Base-by-base conservation (phyloP, 352 stramenopile species). In the Globisporangium rhizosaccharum region DNA sequence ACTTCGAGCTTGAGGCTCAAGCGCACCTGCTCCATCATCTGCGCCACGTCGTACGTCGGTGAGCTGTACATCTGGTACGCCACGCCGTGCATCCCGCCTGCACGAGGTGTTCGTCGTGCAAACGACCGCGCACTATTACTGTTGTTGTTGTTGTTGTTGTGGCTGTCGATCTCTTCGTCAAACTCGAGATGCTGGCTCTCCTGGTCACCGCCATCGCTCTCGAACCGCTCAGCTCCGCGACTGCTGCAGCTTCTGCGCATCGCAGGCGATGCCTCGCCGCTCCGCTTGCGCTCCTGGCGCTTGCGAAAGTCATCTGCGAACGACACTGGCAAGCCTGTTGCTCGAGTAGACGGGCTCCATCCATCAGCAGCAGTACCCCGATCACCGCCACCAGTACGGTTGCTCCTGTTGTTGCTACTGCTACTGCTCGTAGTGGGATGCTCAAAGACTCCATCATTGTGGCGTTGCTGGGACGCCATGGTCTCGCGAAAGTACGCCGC, bases 21-120 rank as follows among this genome's bases (percentile, higher is more conserved):
- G 6, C 82, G 79, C 18, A 94, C 72, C 60, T 90, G 82, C 62
- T 94, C 84, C 78, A 92, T 94, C 82, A 94, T 89, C 51, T 88
- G 79, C 20, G 82, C 76, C 37, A 92, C 66, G 61, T 94, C 77
- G 66, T 92, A 92, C 28, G 76, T 82, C 50, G 75, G 81, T n/a
- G 76, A 88, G 23, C 59, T 65, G 53, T 83, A 90, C 73, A 85
- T 78, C 18, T 87, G 75, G 51, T 69, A 68, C 47, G 61, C 23
- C 48, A 63, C 30, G 49, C 65, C 25, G 15, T 39, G 53, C 6
- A 20, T 39, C 33, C 11, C 39, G 17, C 26, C 3, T 2, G 58
- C 30, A 46, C 39, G 53, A 41, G 62, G 41, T 18, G 18, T 10
- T 5, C 44, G n/a, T 8, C 17, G 44, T 28, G 44, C 44, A 6